Conservation (phyloP, 192 early-diverging fungal genomes). For the Piromyces finnis region DNA sequence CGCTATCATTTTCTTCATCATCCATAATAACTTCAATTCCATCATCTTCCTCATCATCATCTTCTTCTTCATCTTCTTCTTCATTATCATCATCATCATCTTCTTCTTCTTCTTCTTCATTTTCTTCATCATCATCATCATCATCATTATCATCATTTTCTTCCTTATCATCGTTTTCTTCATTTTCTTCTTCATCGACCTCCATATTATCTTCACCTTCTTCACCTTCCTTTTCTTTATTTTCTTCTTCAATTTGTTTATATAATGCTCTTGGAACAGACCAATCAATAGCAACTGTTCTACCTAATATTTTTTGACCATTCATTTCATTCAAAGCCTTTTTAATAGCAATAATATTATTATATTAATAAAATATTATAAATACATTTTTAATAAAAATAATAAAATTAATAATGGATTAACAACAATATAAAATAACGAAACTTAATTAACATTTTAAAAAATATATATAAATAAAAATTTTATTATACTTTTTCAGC, state of each 20-base stretch:
- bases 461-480: no score
- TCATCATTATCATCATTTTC: constrained; percentile 13
- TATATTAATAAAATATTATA: no score
- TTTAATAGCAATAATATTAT: background rate
- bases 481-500: constrained; percentile 22
- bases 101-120: constrained; percentile 12
- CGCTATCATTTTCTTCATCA: constrained; percentile 1
- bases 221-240: constrained; percentile 25
- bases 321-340: constrained; percentile 51
- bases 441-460: no score
- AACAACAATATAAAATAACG: no score
- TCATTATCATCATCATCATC: constrained; percentile 10
- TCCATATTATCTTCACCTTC: constrained; percentile 14
- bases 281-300: constrained; percentile 70
- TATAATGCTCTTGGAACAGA: constrained; percentile 24
- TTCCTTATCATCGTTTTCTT: constrained; percentile 11
- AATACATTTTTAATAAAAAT: background rate
- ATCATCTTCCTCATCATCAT: constrained; percentile 11
- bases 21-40: constrained; percentile 9
- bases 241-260: background rate
- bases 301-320: constrained; percentile 43
- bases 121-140: constrained; percentile 2
- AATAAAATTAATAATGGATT: no score
- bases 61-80: constrained; percentile 10
- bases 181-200: constrained; percentile 16